Conservation (phyloP, 2,329 filamentous ascomycete species). For the Fusarium sublunatum region DNA sequence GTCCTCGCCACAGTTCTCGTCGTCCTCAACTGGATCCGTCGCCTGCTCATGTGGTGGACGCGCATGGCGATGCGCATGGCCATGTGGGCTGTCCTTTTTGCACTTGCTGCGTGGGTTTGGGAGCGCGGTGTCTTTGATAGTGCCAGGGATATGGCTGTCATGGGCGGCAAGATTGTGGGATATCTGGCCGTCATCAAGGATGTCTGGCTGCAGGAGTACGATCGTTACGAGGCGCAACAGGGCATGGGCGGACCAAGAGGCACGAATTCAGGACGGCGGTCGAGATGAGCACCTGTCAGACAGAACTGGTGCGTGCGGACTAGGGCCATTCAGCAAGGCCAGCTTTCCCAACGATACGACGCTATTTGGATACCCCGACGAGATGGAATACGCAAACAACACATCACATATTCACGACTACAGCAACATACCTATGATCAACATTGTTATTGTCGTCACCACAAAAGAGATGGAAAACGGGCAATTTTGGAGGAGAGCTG, state of each 20-base stretch:
- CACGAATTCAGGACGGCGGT: constrained; percentile 34
- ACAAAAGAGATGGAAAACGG: constrained; percentile 35
- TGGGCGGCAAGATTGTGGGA: constrained; percentile 57
- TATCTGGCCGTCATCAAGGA: constrained; percentile 62
- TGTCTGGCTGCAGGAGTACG: constrained; percentile 69
- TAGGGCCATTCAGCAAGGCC: constrained; percentile 1
- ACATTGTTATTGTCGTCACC: constrained; percentile 8
- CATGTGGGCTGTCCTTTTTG: constrained; percentile 71
- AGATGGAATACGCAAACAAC: constrained; percentile 13
- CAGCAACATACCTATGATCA: constrained; percentile 1
- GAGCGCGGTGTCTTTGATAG: constrained; percentile 75
- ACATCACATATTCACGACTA: constrained; percentile 7
- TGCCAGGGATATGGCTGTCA: constrained; percentile 64
- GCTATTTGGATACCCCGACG: constrained; percentile 31
- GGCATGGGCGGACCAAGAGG: constrained; percentile 40
- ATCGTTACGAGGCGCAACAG: constrained; percentile 64
- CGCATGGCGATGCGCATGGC: constrained; percentile 70
- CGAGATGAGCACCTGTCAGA: constrained; percentile 13
- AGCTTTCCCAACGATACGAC: constrained; percentile 7
- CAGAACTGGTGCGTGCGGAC: constrained; percentile 14
- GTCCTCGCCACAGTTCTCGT: constrained; percentile 67
- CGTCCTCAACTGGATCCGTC: constrained; percentile 76
- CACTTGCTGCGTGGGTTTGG: constrained; percentile 67
- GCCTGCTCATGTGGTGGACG: constrained; percentile 81
- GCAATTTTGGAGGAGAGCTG: constrained; percentile 6